Conservation (phyloP, 2,329 filamentous ascomycete genomes). For the Phaeoacremonium minimum region DNA sequence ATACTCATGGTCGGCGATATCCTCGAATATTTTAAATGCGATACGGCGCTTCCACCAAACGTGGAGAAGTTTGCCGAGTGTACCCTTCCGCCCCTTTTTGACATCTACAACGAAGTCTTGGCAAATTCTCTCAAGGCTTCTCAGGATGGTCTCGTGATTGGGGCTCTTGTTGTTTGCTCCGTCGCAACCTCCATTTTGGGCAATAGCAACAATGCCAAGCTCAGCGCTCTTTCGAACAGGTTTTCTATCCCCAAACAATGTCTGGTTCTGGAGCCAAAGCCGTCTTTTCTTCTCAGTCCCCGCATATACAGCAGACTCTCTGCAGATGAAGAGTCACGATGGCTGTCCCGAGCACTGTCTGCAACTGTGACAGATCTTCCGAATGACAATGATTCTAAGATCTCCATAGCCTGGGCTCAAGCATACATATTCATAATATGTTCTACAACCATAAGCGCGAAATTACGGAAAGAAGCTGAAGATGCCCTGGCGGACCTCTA, state of each 20-base stretch:
- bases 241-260: slow-evolving; percentile 60
- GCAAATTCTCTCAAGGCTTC: slow-evolving; percentile 74
- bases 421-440: slow-evolving; percentile 76
- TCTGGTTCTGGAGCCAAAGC: slow-evolving; percentile 69
- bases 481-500: slow-evolving; percentile 63
- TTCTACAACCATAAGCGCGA: slow-evolving; percentile 54
- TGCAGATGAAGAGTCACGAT: slow-evolving; percentile 70
- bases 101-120: slow-evolving; percentile 72
- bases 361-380: slow-evolving; percentile 53
- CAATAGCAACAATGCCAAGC: slow-evolving; percentile 47
- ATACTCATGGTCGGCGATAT: slow-evolving; percentile 68
- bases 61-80: slow-evolving; percentile 48
- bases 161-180: slow-evolving; percentile 69
- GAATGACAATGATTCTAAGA: slow-evolving; percentile 39
- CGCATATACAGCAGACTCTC: slow-evolving; percentile 80
- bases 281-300: slow-evolving; percentile 80
- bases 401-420: slow-evolving; percentile 74
- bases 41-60: slow-evolving; percentile 40
- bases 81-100: slow-evolving; percentile 51
- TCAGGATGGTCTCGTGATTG: slow-evolving; percentile 78
- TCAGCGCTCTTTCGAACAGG: slow-evolving; percentile 50
- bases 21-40: slow-evolving; percentile 52
- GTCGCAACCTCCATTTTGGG: slow-evolving; percentile 53
- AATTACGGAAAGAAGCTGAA: slow-evolving; percentile 59
- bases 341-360: slow-evolving; percentile 69